Conservation (phyloP, 73 alveolate genomes). For the Paramecium bursaria region DNA sequence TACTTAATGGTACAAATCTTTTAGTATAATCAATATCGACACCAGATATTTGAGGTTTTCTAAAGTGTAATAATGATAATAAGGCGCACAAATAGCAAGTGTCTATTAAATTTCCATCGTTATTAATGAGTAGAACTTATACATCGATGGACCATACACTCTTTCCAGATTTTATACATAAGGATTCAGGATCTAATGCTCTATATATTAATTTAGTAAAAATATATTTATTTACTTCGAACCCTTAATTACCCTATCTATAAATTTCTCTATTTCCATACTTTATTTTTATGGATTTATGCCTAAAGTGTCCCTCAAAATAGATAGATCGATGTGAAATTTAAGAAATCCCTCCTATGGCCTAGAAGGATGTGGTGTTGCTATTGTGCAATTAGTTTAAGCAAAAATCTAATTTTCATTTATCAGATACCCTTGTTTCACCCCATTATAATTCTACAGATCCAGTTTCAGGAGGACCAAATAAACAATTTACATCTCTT, state of each 20-base stretch:
- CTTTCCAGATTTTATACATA: conserved; percentile 78
- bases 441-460: conserved; percentile 72
- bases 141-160: conserved; percentile 79
- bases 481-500: conserved; percentile 71
- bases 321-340: conserved; percentile 75
- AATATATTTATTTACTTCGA: conserved; percentile 56
- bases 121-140: conserved; percentile 71
- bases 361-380: conserved; percentile 73
- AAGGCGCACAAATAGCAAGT: conserved; percentile 76
- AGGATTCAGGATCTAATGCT: conserved; percentile 82
- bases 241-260: conserved; percentile 78
- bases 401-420: conserved; percentile 68
- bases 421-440: conserved; percentile 54
- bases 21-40: conserved; percentile 66
- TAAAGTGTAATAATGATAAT: conserved; percentile 71
- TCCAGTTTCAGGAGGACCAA: conserved; percentile 75
- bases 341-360: conserved; percentile 81
- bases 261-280: conserved; percentile 74
- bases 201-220: neutral
- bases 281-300: conserved; percentile 72
- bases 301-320: conserved; percentile 69
- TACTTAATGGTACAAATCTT: conserved; percentile 74
- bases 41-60: conserved; percentile 78
- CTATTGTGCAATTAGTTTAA: conserved; percentile 67
- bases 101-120: conserved; percentile 85